A percentile compares a stretch with the other conserved stretches of the same genome.
Conservation (phyloP, 768 basidiomycete species). For the Xerocomellus amylosporus region DNA sequence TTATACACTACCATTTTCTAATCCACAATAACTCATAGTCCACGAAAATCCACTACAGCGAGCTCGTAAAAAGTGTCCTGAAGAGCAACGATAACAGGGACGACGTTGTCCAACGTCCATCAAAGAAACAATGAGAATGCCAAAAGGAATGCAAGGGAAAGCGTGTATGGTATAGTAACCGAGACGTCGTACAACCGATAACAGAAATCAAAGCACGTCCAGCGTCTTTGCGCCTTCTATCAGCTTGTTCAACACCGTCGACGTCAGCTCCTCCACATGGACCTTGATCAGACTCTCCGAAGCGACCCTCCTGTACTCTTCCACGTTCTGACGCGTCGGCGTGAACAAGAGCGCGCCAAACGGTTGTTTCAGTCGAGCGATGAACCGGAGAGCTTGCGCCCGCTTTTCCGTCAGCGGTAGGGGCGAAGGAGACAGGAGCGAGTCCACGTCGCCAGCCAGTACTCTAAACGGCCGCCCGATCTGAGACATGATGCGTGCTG, state of each 20-base stretch:
- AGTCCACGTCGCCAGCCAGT: neutral
- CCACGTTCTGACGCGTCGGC: neutral
- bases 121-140: no score
- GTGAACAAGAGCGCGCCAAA: neutral
- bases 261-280: conserved; percentile 1
- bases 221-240: neutral
- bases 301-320: conserved; percentile 10
- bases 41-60: no score
- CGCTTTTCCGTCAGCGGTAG: neutral
- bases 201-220: conserved; percentile 5
- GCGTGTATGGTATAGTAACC: no score
- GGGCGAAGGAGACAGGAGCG: neutral
- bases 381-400: neutral
- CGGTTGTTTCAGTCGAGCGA: neutral
- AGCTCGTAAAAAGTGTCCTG: no score
- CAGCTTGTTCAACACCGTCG: neutral
- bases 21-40: no score
- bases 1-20: no score
- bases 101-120: no score
- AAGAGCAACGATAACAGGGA: no score
- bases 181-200: no score
- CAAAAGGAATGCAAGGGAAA: no score
- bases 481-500: neutral
- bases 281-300: conserved; percentile 7
- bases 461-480: neutral